These are phyloP conservation scores for Alloteropsis semialata DNA, from an alignment of 176 grass and related monocot species.

Conservation along the genomic window DNA sequence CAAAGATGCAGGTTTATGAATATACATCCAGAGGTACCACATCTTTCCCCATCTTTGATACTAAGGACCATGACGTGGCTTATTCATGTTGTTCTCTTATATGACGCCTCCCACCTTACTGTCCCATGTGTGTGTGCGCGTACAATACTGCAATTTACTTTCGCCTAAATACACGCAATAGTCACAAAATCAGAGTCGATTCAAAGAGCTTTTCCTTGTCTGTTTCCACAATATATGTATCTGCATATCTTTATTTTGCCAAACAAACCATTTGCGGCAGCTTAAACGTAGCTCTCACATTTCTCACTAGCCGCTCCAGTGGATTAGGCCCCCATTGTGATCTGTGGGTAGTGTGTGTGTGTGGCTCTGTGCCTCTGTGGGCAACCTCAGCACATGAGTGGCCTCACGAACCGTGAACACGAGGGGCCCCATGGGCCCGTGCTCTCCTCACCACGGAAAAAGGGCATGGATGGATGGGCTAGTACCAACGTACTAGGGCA, in stretches of 20 bases:
- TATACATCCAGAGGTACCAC: neutral
- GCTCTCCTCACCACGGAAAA: conserved; percentile 8
- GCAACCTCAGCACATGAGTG: neutral
- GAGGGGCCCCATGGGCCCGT: neutral
- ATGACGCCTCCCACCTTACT: neutral
- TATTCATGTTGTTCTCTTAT: neutral
- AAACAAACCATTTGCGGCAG: neutral
- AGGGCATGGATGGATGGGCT: neutral
- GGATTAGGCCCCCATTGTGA: neutral
- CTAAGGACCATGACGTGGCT: neutral
- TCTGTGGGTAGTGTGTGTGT: neutral
- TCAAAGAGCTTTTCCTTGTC: neutral
- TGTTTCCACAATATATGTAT: neutral
- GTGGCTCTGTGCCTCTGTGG: conserved; percentile 6
- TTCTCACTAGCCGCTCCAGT: neutral
- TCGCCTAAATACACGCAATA: neutral
- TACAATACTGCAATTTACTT: neutral
- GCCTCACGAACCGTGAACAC: neutral
- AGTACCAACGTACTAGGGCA: neutral
- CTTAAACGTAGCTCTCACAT: conserved; percentile 5
- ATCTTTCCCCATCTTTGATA: neutral
- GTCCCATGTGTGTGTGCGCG: neutral
- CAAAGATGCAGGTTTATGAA: neutral
- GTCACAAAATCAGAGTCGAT: neutral
- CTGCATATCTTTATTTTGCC: neutral